A percentile compares a stretch with the other conserved stretches of the same genome.
Evolutionary conservation across 805 yeast genomes (phyloP).

Genomic region (Candida golubevii): DNA sequence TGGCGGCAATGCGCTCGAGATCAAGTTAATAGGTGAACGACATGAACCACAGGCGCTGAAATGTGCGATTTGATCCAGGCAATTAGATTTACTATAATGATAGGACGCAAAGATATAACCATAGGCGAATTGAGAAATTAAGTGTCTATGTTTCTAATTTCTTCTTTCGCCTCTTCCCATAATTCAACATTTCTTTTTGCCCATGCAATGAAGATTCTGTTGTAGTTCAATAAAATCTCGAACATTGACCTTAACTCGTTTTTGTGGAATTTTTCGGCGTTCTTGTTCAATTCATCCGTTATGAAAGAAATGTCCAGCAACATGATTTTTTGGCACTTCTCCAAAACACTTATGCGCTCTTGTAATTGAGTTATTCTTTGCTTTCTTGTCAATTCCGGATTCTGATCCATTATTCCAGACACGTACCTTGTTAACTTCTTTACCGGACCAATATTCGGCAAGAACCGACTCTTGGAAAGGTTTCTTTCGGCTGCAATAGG

Average conservation of each 20-base stretch:
- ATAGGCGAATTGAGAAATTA: slow-evolving; percentile 29
- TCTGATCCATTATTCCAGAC: slow-evolving; percentile 57
- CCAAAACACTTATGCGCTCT: slow-evolving; percentile 49
- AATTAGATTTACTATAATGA: no score
- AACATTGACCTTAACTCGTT: slow-evolving; percentile 49
- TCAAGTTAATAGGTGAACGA: no score
- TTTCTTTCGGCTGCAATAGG: slow-evolving; percentile 13
- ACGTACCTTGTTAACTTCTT: slow-evolving; percentile 49
- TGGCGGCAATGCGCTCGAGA: no score
- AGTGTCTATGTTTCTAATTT: slow-evolving; percentile 18
- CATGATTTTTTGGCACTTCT: slow-evolving; percentile 46
- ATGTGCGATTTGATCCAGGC: no score
- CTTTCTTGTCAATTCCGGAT: slow-evolving; percentile 61
- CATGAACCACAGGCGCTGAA: no score
- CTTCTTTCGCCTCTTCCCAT: slow-evolving; percentile 58
- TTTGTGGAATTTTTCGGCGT: slow-evolving; percentile 45
- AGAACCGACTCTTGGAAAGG: slow-evolving; percentile 12
- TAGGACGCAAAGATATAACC: slow-evolving; percentile 15
- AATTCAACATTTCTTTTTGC: slow-evolving; percentile 61
- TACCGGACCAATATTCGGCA: slow-evolving; percentile 49
- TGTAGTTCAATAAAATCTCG: slow-evolving; percentile 49
- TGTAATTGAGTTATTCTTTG: slow-evolving; percentile 47
- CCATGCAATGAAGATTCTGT: slow-evolving; percentile 58
- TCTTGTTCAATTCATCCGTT: slow-evolving; percentile 43
- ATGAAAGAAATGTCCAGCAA: slow-evolving; percentile 37